These are phyloP conservation scores for Bipolaris bicolor DNA, from an alignment of 2,329 filamentous ascomycete species.

Conservation along the genomic window DNA sequence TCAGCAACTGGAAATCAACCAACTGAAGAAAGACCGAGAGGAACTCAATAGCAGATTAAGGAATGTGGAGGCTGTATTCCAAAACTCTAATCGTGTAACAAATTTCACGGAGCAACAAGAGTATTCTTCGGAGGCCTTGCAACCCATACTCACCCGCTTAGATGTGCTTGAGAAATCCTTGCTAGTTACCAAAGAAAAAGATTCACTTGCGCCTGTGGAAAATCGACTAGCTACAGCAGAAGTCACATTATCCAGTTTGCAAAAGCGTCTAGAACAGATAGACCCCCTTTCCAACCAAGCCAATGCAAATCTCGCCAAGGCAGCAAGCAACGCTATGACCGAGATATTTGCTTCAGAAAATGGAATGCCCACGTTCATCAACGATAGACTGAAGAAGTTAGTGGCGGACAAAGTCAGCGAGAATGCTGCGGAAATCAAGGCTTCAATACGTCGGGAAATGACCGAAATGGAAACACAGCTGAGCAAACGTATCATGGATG, in stretches of 20 bases:
- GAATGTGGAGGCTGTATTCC: background rate
- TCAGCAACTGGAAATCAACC: conserved; percentile 11
- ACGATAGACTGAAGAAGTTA: background rate
- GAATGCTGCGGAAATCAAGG: background rate
- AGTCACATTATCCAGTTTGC: background rate
- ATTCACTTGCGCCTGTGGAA: background rate
- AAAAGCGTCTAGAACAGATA: background rate
- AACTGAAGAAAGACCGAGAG: conserved; percentile 13
- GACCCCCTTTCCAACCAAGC: background rate
- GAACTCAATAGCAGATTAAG: conserved; percentile 2
- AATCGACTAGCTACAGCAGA: background rate
- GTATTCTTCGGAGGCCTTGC: background rate
- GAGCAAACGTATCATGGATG: background rate
- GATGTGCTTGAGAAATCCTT: background rate
- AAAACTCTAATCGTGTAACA: background rate
- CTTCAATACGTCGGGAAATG: background rate
- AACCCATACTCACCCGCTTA: background rate
- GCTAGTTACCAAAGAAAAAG: background rate
- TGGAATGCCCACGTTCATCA: background rate
- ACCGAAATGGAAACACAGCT: background rate
- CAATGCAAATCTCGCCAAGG: background rate
- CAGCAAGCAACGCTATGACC: background rate
- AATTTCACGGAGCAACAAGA: background rate
- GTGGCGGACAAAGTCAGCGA: background rate
- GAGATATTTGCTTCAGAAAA: background rate